phyloP scores from a whole-genome alignment of 164 flowering plant species.

The Cinnamomum micranthum region DNA sequence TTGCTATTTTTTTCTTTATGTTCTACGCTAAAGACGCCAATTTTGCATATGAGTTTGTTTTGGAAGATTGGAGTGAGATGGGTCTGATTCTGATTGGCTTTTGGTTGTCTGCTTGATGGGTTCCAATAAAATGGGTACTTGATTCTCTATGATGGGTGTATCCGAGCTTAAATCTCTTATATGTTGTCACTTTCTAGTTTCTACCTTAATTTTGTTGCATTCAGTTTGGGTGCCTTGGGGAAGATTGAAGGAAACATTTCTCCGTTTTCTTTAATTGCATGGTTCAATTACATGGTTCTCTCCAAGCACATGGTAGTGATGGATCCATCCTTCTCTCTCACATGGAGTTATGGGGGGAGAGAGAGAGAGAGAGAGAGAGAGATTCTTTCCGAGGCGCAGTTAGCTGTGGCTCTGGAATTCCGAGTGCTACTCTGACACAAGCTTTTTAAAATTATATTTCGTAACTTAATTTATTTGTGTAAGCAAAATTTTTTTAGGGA shows the following conservation, averaged over 20 bases:
- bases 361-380: not conserved
- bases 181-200: not conserved
- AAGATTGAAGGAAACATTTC: not conserved
- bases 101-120: not conserved
- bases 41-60: not conserved
- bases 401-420: too few relatives aligned
- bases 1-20: not conserved
- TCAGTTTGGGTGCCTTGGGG: not conserved
- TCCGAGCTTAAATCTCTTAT: not conserved
- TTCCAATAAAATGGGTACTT: too few relatives aligned
- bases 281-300: not conserved
- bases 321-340: not conserved
- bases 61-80: not conserved
- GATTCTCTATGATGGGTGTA: too few relatives aligned
- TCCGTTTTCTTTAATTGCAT: too few relatives aligned
- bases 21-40: not conserved
- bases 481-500: not conserved
- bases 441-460: not conserved
- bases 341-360: not conserved
- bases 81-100: not conserved
- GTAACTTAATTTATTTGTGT: not conserved
- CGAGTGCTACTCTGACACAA: not conserved
- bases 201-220: not conserved
- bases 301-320: not conserved
- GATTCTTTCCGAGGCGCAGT: not conserved